phyloP scores from a whole-genome alignment of 179 eudicot species.

The Amaranthus tricolor region DNA sequence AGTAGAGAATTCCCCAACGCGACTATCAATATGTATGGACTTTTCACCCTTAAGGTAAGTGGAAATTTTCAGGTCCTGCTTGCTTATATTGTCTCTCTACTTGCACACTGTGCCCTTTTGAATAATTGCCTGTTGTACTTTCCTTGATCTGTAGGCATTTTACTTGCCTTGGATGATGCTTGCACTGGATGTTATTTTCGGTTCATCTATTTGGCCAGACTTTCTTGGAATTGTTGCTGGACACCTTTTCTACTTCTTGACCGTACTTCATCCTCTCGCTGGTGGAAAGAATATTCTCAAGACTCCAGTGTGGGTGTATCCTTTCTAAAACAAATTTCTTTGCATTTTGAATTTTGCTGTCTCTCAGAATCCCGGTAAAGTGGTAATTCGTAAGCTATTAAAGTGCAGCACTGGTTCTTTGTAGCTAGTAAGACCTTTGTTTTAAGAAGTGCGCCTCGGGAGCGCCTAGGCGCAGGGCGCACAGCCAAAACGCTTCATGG shows the following conservation, averaged over 20 bases:
- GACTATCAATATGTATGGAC: slow-evolving; percentile 80
- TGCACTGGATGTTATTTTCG: slow-evolving; percentile 76
- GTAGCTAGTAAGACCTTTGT: background rate
- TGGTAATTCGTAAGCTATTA: background rate
- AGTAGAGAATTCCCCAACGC: slow-evolving; percentile 95
- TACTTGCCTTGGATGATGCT: slow-evolving; percentile 54
- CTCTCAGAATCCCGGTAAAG: no score
- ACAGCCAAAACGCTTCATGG: no score
- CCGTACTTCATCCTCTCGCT: slow-evolving; percentile 94
- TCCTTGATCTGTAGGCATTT: slow-evolving; percentile 62
- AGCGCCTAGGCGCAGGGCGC: no score
- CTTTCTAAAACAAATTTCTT: slow-evolving; percentile 32
- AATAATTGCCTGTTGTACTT: background rate
- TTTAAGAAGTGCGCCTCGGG: no score
- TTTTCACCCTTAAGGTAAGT: slow-evolving; percentile 73
- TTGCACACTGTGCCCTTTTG: background rate
- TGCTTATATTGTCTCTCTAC: background rate
- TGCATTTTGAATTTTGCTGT: background rate
- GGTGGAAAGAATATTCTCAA: slow-evolving; percentile 75
- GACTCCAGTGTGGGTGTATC: slow-evolving; percentile 95
- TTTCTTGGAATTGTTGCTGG: slow-evolving; percentile 47
- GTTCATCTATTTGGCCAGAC: slow-evolving; percentile 69
- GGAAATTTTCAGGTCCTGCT: background rate
- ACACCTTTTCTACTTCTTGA: slow-evolving; percentile 86
- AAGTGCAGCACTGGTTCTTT: background rate